Evolutionary conservation across 2,329 filamentous ascomycete species (phyloP).

Genomic region (Cytospora piceicola): DNA sequence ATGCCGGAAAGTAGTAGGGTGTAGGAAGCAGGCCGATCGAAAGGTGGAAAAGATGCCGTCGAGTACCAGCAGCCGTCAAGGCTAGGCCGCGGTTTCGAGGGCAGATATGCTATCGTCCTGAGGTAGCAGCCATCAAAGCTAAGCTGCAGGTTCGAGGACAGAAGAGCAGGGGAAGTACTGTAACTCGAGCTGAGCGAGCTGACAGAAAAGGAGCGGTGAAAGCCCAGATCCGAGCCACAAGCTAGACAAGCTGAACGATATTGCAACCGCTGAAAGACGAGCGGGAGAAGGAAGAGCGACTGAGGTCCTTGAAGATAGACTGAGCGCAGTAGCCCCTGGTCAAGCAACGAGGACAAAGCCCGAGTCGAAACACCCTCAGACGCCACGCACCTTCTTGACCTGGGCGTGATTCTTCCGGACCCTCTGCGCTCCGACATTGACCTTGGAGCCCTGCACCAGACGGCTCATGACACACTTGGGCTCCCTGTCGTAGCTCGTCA

Average conservation of each 20-base stretch:
- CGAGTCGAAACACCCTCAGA: not conserved
- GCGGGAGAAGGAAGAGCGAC: not conserved
- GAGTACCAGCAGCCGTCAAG: slow-evolving; percentile 9
- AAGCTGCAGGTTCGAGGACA: not conserved
- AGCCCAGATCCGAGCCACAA: not conserved
- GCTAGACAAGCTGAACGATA: not conserved
- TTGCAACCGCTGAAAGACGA: too few species aligned
- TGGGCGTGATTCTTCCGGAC: slow-evolving; percentile 36
- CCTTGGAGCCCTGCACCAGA: slow-evolving; percentile 55
- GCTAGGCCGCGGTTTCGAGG: not conserved
- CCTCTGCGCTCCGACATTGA: slow-evolving; percentile 60
- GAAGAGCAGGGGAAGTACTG: not conserved
- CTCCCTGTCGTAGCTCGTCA: slow-evolving; percentile 76
- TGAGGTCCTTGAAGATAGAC: not conserved
- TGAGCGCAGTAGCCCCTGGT: not conserved
- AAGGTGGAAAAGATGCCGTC: too few species aligned
- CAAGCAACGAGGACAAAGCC: not conserved
- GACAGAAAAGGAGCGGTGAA: not conserved
- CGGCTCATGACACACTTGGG: slow-evolving; percentile 90
- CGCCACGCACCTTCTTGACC: not conserved
- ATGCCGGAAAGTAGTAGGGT: not conserved
- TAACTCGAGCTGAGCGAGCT: too few species aligned
- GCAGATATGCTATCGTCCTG: not conserved
- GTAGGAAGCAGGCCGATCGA: not conserved
- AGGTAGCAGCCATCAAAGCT: slow-evolving; percentile 5